phyloP scores from a whole-genome alignment of 1,284 basidiomycete genomes.

The Cryptococcus sp. region DNA sequence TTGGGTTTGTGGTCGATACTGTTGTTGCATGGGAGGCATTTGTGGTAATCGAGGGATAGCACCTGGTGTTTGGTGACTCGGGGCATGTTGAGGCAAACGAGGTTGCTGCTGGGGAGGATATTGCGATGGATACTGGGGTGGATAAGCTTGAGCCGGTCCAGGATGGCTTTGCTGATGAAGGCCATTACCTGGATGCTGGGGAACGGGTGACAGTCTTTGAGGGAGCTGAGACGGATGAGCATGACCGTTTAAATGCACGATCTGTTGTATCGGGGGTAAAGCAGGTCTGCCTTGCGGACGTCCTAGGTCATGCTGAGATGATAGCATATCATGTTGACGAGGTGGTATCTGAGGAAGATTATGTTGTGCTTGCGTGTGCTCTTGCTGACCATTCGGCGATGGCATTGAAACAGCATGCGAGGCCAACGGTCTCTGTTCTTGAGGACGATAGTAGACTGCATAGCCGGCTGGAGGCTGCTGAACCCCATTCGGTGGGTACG shows the following conservation, averaged over 20 bases:
- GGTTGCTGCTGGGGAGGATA: neutral
- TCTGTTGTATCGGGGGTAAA: neutral
- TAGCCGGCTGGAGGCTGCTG: slow-evolving; percentile 9
- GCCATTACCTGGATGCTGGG: too few relatives aligned
- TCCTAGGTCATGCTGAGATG: neutral
- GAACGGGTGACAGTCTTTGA: too few relatives aligned
- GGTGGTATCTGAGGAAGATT: neutral
- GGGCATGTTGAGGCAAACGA: too few relatives aligned
- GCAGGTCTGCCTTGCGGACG: neutral
- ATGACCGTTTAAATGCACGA: neutral
- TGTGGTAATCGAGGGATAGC: too few relatives aligned
- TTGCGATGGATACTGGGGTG: neutral
- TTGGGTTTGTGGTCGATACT: neutral
- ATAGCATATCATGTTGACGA: neutral
- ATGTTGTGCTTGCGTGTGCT: neutral
- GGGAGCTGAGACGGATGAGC: neutral
- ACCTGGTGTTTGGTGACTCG: too few relatives aligned
- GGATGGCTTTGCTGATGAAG: too few relatives aligned
- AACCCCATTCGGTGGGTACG: slow-evolving; percentile 7
- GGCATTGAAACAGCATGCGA: neutral
- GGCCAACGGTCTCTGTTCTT: neutral
- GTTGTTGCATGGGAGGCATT: neutral
- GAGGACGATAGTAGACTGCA: slow-evolving; percentile 10
- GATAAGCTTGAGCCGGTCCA: too few relatives aligned
- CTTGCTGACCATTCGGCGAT: neutral